Base-by-base conservation (phyloP, 2,329 filamentous ascomycete genomes). In the Lecanicillium sp. region DNA sequence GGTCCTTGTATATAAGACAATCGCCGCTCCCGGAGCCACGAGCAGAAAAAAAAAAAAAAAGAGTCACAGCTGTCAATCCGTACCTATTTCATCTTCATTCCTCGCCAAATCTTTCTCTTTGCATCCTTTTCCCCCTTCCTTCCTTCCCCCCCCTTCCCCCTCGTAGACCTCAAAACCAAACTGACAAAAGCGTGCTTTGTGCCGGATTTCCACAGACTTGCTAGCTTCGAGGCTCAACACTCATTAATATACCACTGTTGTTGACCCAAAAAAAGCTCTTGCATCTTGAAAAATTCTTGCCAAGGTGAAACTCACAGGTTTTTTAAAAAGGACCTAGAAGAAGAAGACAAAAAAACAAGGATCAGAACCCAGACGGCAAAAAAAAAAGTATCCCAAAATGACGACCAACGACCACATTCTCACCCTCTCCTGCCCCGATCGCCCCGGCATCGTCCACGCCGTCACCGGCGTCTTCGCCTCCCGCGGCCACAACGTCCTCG, bases 351-450 rank as follows among this genome's bases (percentile, higher is more conserved):
- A n/a, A n/a, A n/a, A n/a, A n/a, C n/a, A n/a, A n/a, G n/a, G n/a
- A n/a, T 11, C 10, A 26, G 24, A 10, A 42, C 6, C 24, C 20
- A 33, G 19, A 41, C 23, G n/a, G 32, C 23, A 35, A 27, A 23
- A 3, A 46, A 19, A 29, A 10, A 9, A 15, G 17, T 11, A 37
- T 8, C 10, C 29, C 59, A 62, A 59, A 56, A 69, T 72, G 68
- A 61, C 68, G 11, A 11, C 37, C 51, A 54, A 75, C 57, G 80
- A 84, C 63, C 79, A 86, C 68, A 84, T 87, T 63, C 79, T 93
- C 57, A 91, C 87, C 23, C 76, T 93, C 53, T 89, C 86, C 46
- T 91, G 87, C 70, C 86, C 87, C 45, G 87, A 93, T 71, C 85
- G 86, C 70, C 79, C 87, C 21, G 87, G 87, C 64, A 91, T 93